Percentiles rank a stretch among this genome's conserved stretches.
Evolutionary conservation across 1,284 basidiomycete genomes (phyloP).

Genomic region (Ustilago trichophora): DNA sequence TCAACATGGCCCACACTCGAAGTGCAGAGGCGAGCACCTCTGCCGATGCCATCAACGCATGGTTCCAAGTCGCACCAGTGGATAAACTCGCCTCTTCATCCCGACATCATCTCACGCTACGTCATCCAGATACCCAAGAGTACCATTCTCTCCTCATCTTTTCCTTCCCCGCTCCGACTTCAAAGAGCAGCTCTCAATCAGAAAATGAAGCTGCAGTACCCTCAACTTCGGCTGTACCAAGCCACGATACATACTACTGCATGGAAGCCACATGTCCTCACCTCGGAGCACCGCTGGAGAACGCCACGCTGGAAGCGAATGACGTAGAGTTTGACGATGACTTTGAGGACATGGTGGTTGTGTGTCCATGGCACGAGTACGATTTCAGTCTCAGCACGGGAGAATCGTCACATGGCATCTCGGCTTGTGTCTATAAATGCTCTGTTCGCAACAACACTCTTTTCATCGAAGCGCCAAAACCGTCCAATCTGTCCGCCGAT

Average conservation of each 20-base stretch:
- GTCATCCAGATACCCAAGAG: slow-evolving; percentile 36
- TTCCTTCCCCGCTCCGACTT: slow-evolving; percentile 39
- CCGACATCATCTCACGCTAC: slow-evolving; percentile 59
- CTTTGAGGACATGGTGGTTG: slow-evolving; percentile 68
- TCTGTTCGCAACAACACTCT: slow-evolving; percentile 69
- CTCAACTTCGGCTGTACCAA: slow-evolving; percentile 2
- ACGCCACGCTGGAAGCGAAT: slow-evolving; percentile 73
- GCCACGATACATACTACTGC: slow-evolving; percentile 70
- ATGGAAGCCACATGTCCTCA: slow-evolving; percentile 88
- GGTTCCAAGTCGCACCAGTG: slow-evolving; percentile 23
- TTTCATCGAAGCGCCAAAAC: slow-evolving; percentile 49
- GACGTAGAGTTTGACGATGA: slow-evolving; percentile 70
- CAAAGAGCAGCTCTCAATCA: not conserved
- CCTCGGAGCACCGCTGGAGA: slow-evolving; percentile 82
- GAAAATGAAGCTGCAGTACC: not conserved
- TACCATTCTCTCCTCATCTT: slow-evolving; percentile 61
- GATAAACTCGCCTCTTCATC: slow-evolving; percentile 37
- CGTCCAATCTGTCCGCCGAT: not conserved
- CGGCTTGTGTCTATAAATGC: slow-evolving; percentile 80
- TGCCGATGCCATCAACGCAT: slow-evolving; percentile 2
- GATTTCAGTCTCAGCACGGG: slow-evolving; percentile 78
- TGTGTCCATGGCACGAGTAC: slow-evolving; percentile 80
- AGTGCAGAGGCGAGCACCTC: slow-evolving; percentile 1
- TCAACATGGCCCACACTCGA: slow-evolving; percentile 2
- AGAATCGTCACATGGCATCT: slow-evolving; percentile 78